Conservation (phyloP, 345 rosid species). For the Populus simonii region DNA sequence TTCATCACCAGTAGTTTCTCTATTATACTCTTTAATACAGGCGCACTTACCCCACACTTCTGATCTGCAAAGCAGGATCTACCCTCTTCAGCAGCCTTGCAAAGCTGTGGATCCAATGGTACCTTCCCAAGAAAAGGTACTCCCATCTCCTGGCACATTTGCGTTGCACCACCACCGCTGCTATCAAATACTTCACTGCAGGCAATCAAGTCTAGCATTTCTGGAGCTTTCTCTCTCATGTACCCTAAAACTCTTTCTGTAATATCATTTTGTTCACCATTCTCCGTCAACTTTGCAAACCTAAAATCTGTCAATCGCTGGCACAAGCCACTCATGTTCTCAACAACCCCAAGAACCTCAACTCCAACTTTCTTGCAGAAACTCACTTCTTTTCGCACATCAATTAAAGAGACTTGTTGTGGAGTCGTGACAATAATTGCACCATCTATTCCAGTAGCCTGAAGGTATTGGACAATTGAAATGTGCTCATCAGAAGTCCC, state of each 20-base stretch:
- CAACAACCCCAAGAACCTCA: constrained; percentile 86
- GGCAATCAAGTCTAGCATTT: constrained; percentile 55
- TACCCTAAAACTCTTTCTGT: constrained; percentile 48
- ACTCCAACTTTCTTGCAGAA: constrained; percentile 95
- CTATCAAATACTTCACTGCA: constrained; percentile 77
- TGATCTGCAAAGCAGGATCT: constrained; percentile 72
- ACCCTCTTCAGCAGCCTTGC: constrained; percentile 85
- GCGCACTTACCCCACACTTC: constrained; percentile 64
- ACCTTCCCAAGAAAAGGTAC: constrained; percentile 87
- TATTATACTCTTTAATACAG: constrained; percentile 58
- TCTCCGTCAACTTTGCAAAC: constrained; percentile 48
- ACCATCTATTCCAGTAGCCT: constrained; percentile 78
- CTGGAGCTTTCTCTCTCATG: constrained; percentile 70
- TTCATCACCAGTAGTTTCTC: constrained; percentile 41
- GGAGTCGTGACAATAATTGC: constrained; percentile 94
- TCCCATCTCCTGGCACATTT: constrained; percentile 82
- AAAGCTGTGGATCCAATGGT: constrained; percentile 83
- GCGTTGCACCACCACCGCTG: constrained; percentile 76
- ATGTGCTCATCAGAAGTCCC: constrained; percentile 97
- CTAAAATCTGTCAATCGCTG: constrained; percentile 66
- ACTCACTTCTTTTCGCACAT: constrained; percentile 88
- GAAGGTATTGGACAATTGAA: constrained; percentile 89
- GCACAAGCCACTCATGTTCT: constrained; percentile 91
- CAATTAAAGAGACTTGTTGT: constrained; percentile 86
- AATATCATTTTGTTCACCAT: constrained; percentile 56